Base-by-base conservation (phyloP, 176 grass and related monocot genomes). In the Luzula sylvatica region DNA sequence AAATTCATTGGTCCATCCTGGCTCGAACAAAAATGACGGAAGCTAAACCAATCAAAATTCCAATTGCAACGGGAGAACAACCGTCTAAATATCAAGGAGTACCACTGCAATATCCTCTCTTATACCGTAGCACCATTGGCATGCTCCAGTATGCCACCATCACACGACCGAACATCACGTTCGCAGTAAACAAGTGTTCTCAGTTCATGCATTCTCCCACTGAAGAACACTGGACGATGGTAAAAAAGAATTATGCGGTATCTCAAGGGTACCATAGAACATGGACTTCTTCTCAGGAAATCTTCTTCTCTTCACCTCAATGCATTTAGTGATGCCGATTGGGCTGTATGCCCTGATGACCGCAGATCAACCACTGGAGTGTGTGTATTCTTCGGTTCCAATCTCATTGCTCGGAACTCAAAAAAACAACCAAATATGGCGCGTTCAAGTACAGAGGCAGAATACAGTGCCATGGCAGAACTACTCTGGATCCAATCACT, bases 201-300 rank as follows among this genome's bases (percentile, higher is more conserved):
- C 46, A 40, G 15, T 67, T 67, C 24, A 53, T 67, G 47, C 63
- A 67, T 12, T 2, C 14, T 20, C 42, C 43, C n/a, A 3, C 7
- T 2, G 43, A 66, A 12, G 15, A 22, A 3, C 45, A 52, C 8
- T 41, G 27, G 25, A 3, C 13, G 0, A 25, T 25, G 19, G 22
- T 67, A 13, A 46, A 13, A n/a, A 8, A 22, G 44, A 3, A 53
- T 67, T 20, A 21, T 67, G 18, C 26, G 46, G n/a, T 67, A 52
- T 39, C 5, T 53, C 2, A 6, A 16, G n/a, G 63, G 63, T 17
- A 39, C 63, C 4, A 15, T 50, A 35, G 7, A 6, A 18, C 7
- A 3, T 30, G 63, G 63, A 19, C 29, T 66, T 5, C 35, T 35
- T 11, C 32, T 58, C 0, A 9, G 8, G 35, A 5, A 9, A 12